These are phyloP conservation scores for Neonectria ditissima DNA, from an alignment of 2,329 filamentous ascomycete genomes.

Conservation along the genomic window DNA sequence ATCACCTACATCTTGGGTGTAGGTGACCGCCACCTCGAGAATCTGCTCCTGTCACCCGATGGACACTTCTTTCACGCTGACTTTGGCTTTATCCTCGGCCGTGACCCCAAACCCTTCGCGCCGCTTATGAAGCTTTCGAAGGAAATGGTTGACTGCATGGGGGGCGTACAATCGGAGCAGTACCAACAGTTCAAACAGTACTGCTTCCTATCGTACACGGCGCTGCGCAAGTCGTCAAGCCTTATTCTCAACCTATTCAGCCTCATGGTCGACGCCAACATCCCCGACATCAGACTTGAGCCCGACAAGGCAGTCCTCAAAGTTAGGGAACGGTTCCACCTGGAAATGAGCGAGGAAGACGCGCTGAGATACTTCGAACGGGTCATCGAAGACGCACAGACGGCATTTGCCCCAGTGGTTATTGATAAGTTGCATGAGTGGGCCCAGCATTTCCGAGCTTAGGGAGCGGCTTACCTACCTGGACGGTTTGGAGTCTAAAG, in stretches of 20 bases:
- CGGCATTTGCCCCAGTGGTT: constrained; percentile 89
- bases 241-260: constrained; percentile 95
- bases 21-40: constrained; percentile 95
- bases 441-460: constrained; percentile 90
- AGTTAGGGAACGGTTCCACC: constrained; percentile 92
- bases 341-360: constrained; percentile 93
- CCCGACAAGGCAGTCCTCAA: constrained; percentile 95
- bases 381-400: constrained; percentile 90
- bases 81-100: constrained; percentile 97
- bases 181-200: constrained; percentile 95
- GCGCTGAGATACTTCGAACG: constrained; percentile 88
- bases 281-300: constrained; percentile 92
- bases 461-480: constrained; percentile 27
- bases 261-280: constrained; percentile 97
- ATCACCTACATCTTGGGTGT: constrained; percentile 98
- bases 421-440: constrained; percentile 96
- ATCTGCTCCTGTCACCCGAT: constrained; percentile 88
- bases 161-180: constrained; percentile 81
- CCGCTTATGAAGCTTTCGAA: constrained; percentile 97
- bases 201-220: constrained; percentile 94
- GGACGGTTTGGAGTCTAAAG: constrained; percentile 5
- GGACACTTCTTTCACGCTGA: constrained; percentile 98
- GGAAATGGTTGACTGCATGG: constrained; percentile 99
- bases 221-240: constrained; percentile 88
- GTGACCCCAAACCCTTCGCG: constrained; percentile 96